These are phyloP conservation scores for Tricholoma matsutake DNA, from an alignment of 768 basidiomycete species.

Conservation along the genomic window DNA sequence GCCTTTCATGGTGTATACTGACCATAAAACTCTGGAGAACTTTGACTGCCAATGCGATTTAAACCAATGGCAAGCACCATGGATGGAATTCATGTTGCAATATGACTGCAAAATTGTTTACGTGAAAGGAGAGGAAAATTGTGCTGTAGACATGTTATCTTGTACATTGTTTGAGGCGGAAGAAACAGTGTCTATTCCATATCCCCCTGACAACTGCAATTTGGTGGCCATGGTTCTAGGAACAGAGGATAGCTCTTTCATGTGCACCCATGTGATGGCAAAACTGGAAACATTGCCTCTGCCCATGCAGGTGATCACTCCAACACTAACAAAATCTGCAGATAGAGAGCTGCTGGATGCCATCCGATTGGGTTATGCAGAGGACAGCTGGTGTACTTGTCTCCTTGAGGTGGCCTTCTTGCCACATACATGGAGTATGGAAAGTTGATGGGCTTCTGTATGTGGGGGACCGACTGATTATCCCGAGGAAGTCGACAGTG, in stretches of 20 bases:
- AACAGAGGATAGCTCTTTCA: background rate
- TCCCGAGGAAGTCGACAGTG: background rate
- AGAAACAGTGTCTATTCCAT: background rate
- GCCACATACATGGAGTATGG: conserved; percentile 4
- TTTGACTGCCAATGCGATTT: conserved; percentile 16
- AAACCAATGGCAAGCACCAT: conserved; percentile 20
- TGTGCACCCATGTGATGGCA: background rate
- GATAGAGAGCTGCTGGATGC: background rate
- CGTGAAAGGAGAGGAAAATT: no score
- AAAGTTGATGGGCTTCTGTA: background rate
- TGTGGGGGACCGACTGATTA: background rate
- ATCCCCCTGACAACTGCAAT: background rate
- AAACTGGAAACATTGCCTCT: background rate
- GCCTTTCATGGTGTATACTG: conserved; percentile 18
- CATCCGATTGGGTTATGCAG: background rate
- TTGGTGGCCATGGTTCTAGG: background rate
- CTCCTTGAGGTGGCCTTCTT: background rate
- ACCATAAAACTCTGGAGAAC: no score
- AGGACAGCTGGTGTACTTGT: background rate
- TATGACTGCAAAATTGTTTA: no score
- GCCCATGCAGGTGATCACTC: background rate
- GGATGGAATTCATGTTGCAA: conserved; percentile 28
- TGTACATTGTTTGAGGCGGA: no score
- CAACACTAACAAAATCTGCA: no score
- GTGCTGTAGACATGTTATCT: no score